Conservation (phyloP, 139 green algal genomes). For the Marvania coccoides region DNA sequence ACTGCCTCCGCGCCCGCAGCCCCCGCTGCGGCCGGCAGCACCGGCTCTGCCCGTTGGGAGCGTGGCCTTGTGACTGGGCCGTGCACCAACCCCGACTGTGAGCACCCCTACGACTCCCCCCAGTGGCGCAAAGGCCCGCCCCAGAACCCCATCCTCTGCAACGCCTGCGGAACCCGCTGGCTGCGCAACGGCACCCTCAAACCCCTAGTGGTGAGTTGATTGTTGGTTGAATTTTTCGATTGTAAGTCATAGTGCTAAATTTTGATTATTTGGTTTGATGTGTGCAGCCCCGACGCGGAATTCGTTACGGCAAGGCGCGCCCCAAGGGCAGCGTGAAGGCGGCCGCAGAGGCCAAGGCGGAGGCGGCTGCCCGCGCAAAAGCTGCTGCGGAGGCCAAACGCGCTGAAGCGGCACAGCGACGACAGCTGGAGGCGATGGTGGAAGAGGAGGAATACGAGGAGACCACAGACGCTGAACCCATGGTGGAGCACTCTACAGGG, state of each 20-base stretch:
- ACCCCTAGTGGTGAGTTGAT: constrained; percentile 15
- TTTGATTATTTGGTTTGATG: neutral
- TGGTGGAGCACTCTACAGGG: too few relatives aligned
- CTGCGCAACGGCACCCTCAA: constrained; percentile 27
- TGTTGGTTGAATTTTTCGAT: neutral
- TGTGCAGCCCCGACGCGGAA: constrained; percentile 18
- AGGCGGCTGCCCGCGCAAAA: neutral
- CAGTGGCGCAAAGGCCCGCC: constrained; percentile 58
- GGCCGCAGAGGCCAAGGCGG: neutral
- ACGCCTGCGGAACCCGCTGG: constrained; percentile 63
- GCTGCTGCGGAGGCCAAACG: neutral
- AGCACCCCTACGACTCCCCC: constrained; percentile 22
- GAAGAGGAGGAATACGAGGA: neutral
- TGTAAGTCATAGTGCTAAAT: too few relatives aligned
- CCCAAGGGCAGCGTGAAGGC: constrained; percentile 3
- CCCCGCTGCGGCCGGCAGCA: neutral
- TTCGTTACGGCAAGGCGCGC: constrained; percentile 16
- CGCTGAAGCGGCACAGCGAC: neutral
- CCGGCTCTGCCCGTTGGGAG: neutral
- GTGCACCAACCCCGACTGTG: constrained; percentile 28
- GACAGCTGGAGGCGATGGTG: neutral
- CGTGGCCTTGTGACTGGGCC: neutral
- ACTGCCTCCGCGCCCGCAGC: neutral
- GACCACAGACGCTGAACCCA: too few relatives aligned
- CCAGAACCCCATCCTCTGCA: constrained; percentile 55